Evolutionary conservation across 331 rosid species (phyloP).

Genomic region (Arachis monticola): DNA sequence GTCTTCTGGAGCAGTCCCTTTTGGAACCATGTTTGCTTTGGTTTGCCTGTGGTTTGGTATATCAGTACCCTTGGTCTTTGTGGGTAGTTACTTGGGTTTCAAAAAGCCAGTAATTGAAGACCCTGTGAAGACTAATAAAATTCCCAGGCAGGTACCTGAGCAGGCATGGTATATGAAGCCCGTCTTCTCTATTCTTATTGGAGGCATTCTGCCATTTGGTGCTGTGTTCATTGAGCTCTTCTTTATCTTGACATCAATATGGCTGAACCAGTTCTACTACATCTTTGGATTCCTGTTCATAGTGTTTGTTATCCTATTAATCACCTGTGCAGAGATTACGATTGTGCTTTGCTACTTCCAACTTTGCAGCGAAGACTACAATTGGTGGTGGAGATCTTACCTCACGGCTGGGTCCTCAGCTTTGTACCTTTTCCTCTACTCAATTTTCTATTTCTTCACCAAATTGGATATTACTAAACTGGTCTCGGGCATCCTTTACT

Average conservation of each 20-base stretch:
- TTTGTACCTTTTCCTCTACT: conserved; percentile 92
- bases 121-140: conserved; percentile 98
- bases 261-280: conserved; percentile 99
- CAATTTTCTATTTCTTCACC: conserved; percentile 90
- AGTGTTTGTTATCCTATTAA: conserved; percentile 85
- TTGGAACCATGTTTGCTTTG: conserved; percentile 98
- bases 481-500: conserved; percentile 94
- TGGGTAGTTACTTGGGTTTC: conserved; percentile 95
- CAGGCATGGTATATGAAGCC: conserved; percentile 99
- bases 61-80: conserved; percentile 97
- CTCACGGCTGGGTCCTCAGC: conserved; percentile 99
- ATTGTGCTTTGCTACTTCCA: conserved; percentile 99
- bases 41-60: conserved; percentile 97
- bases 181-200: conserved; percentile 90
- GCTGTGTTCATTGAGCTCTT: conserved; percentile 98
- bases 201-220: conserved; percentile 99
- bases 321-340: conserved; percentile 97
- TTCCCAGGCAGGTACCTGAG: conserved; percentile 96
- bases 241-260: conserved; percentile 96
- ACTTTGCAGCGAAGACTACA: conserved; percentile 97
- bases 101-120: conserved; percentile 92
- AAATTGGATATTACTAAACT: conserved; percentile 92
- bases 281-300: conserved; percentile 97
- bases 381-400: conserved; percentile 99
- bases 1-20: conserved; percentile 98